Base-by-base conservation (phyloP, 2,329 filamentous ascomycete species). In the Aspergillus glaucus region DNA sequence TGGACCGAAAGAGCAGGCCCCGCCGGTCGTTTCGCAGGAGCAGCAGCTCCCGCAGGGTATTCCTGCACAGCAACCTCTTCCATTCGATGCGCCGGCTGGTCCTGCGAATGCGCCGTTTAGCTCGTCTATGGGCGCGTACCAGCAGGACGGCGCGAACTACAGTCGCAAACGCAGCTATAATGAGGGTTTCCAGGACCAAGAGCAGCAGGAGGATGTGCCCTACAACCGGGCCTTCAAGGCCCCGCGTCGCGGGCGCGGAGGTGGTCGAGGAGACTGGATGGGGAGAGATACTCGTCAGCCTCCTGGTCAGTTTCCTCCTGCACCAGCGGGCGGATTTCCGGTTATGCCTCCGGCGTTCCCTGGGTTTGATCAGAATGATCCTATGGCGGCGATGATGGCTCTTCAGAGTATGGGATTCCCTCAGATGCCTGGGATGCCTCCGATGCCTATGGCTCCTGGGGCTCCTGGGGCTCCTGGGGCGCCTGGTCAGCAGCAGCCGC, bases 291-390 rank as follows among this genome's bases (percentile, higher is more conserved):
- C 57, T 39, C 61, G 59, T 43, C 50, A 49, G 43, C 51, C 49
- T 40, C 59, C 56, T 15, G 55, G 55, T n/a, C 61, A 62, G 15
- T 70, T 63, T 36, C 58, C 60, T 36, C 37, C 21, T 5, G 59
- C 58, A 14, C 54, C 50, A 5, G 52, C 57, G n/a, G 46, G 55
- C 59, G 57, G 68, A 43, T 64, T 70, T 58, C 60, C 62, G 17
- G 58, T 66, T 47, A 68, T 72, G 62, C 62, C 65, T 44, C 69
- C 72, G 15, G 73, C 72, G 0, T 75, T 81, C 54, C 71, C 75
- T 3, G 69, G 70, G 0, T 77, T 81, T 50, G 77, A 82, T 55
- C 74, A 75, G 8, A 76, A 74, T 56, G 74, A 82, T 56, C 79
- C 79, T 0, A 73, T 82, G 67, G 71, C 73, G 3, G 70, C 77